A percentile compares a stretch with the other conserved stretches of the same genome.
Conservation (phyloP, 2,329 filamentous ascomycete species). For the Xylariaceae sp. region DNA sequence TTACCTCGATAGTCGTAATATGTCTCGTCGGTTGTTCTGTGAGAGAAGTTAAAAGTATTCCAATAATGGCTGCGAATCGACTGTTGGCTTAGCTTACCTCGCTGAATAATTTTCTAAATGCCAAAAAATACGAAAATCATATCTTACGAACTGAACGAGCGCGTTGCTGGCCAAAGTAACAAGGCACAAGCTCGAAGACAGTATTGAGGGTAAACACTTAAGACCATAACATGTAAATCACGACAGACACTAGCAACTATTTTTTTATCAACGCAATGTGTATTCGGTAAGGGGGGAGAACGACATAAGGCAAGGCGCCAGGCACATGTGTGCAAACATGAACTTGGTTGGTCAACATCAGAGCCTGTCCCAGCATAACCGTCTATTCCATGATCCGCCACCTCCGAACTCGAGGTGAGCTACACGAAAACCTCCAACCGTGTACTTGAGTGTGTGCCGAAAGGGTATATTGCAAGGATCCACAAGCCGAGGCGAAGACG, state of each 20-base stretch:
- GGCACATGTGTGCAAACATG: conserved; percentile 18
- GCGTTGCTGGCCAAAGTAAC: too few species aligned
- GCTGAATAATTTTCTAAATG: background rate
- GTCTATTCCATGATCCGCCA: conserved; percentile 18
- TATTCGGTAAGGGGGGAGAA: conserved; percentile 26
- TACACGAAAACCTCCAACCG: conserved; percentile 16
- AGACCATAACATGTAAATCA: conserved; percentile 4
- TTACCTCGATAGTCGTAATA: too few species aligned
- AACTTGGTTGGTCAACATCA: conserved; percentile 15
- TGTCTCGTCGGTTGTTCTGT: too few species aligned
- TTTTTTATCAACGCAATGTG: conserved; percentile 20
- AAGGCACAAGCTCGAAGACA: background rate
- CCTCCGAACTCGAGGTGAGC: conserved; percentile 15
- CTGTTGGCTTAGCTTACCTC: too few species aligned
- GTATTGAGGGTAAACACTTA: background rate
- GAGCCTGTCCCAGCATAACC: conserved; percentile 21
- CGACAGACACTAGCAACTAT: conserved; percentile 1
- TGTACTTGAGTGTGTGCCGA: conserved; percentile 18
- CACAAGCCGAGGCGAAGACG: conserved; percentile 14
- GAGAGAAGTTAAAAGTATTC: too few species aligned
- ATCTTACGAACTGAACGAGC: too few species aligned
- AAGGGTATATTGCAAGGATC: conserved; percentile 25
- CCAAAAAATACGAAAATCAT: background rate
- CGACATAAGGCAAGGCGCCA: conserved; percentile 20
- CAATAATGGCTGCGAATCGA: too few species aligned